phyloP scores from a whole-genome alignment of 208 protist genomes.

The Giardia duodenalis region DNA sequence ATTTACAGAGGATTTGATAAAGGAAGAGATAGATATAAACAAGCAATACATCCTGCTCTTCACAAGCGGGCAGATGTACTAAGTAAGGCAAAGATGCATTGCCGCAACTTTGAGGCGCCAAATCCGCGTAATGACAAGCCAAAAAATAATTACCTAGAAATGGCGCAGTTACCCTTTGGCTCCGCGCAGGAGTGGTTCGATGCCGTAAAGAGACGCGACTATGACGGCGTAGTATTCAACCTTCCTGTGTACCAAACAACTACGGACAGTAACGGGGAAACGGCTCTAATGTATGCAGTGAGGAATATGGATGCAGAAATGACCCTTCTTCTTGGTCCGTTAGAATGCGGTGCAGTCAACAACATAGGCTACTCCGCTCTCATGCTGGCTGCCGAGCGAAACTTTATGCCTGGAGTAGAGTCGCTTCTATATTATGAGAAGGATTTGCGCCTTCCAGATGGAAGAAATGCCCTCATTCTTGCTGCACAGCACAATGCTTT shows the following conservation, averaged over 20 bases:
- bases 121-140: no score
- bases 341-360: background rate
- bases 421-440: background rate
- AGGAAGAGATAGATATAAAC: no score
- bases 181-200: background rate
- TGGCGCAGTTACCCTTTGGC: background rate
- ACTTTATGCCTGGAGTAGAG: background rate
- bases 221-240: background rate
- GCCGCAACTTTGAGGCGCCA: no score
- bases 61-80: no score
- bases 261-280: background rate
- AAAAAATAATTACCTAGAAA: no score
- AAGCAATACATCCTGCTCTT: no score
- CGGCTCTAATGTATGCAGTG: background rate
- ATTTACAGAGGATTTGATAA: no score
- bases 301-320: background rate
- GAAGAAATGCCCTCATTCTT: background rate
- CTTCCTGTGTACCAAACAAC: background rate
- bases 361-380: background rate
- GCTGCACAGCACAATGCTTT: background rate
- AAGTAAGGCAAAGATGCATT: no score
- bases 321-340: background rate
- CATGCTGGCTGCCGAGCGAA: background rate
- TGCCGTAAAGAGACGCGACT: background rate
- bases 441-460: background rate